Conservation (phyloP, 495 filamentous ascomycete genomes). For the Hypoxylon fragiforme region DNA sequence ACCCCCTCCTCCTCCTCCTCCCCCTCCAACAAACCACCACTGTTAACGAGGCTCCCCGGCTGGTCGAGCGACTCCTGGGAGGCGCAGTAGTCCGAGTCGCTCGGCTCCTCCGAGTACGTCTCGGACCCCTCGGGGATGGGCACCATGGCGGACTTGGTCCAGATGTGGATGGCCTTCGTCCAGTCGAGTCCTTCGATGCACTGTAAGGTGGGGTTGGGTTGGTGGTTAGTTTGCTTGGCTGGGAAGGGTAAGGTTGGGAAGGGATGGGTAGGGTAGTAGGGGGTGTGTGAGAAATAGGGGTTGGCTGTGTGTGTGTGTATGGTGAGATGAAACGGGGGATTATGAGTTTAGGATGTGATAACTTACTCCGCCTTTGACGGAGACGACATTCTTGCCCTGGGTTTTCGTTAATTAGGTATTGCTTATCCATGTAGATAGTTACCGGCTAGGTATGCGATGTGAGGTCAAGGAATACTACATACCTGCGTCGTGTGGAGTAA, state of each 20-base stretch:
- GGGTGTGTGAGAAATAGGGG: too few species aligned
- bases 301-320: not conserved
- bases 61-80: constrained; percentile 47
- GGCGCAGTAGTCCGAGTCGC: constrained; percentile 41
- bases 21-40: constrained; percentile 13
- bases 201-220: not conserved
- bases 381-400: constrained; percentile 54
- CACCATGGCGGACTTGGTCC: constrained; percentile 64
- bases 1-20: too few species aligned
- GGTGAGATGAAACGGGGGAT: not conserved
- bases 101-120: constrained; percentile 49
- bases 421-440: too few species aligned
- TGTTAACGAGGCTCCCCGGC: constrained; percentile 38
- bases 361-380: constrained; percentile 59
- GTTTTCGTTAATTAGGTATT: too few species aligned
- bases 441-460: not conserved
- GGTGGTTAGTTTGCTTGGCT: not conserved
- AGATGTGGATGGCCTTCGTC: constrained; percentile 61
- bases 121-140: constrained; percentile 63
- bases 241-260: not conserved
- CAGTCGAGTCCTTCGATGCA: constrained; percentile 63
- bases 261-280: not conserved
- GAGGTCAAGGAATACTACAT: constrained; percentile 4
- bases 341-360: not conserved
- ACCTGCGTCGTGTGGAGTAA: constrained; percentile 59